A percentile compares a stretch with the other conserved stretches of the same genome.
Evolutionary conservation across 192 early-diverging fungal genomes (phyloP).

Genomic region (Chytriomyces sp.): DNA sequence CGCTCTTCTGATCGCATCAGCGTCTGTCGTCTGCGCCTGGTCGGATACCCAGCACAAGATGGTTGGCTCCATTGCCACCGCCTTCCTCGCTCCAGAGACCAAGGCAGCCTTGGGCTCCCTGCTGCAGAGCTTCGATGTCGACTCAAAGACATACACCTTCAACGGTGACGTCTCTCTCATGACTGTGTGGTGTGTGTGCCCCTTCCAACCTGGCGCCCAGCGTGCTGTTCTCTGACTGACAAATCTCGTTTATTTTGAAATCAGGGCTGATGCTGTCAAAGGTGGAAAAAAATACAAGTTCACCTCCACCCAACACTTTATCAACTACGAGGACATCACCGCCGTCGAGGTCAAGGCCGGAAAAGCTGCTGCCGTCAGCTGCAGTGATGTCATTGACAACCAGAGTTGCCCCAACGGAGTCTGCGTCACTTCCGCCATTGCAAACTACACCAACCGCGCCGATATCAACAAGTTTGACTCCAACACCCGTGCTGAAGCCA

Average conservation of each 20-base stretch:
- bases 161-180: constrained; percentile 11
- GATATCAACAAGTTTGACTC: not conserved
- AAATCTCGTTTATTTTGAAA: constrained; percentile 15
- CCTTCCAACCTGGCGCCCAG: not conserved
- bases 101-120: not conserved
- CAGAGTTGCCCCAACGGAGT: constrained; percentile 32
- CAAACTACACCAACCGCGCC: constrained; percentile 39
- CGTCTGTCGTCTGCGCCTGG: not conserved
- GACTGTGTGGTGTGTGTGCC: constrained; percentile 12
- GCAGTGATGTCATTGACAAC: constrained; percentile 24
- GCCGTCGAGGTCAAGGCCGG: constrained; percentile 19
- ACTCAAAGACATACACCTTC: not conserved
- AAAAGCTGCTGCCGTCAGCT: not conserved
- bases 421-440: constrained; percentile 42
- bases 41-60: not conserved
- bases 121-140: constrained; percentile 2
- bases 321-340: constrained; percentile 32
- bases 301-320: constrained; percentile 25
- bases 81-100: constrained; percentile 28
- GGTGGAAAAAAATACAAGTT: constrained; percentile 15
- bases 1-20: not conserved
- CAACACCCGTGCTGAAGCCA: constrained; percentile 24
- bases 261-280: constrained; percentile 12
- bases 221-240: constrained; percentile 8
- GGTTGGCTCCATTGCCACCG: constrained; percentile 26